phyloP scores from a whole-genome alignment of 2,329 filamentous ascomycete species.

The Aureobasidium vineae region DNA sequence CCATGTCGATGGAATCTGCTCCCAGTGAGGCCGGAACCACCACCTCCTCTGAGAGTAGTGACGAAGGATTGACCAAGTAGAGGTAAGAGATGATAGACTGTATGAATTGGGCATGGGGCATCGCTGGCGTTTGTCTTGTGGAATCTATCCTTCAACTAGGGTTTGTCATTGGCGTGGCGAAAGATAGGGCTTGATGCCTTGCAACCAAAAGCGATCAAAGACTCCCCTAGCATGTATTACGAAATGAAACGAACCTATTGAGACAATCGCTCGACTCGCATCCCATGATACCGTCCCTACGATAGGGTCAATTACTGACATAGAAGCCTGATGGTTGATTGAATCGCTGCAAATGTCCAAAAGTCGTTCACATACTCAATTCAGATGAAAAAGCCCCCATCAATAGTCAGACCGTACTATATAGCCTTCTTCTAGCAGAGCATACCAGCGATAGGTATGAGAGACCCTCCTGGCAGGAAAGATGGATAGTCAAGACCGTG shows the following conservation, averaged over 20 bases:
- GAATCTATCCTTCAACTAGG: not conserved
- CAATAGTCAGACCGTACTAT: not conserved
- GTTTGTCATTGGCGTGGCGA: not conserved
- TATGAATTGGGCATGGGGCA: constrained; percentile 20
- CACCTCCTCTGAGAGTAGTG: constrained; percentile 5
- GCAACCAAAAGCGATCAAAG: not conserved
- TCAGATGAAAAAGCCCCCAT: not conserved
- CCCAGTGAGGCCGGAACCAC: constrained; percentile 21
- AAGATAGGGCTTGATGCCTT: not conserved
- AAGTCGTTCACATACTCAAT: too few species aligned
- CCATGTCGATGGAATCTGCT: constrained; percentile 12
- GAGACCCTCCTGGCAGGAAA: not conserved
- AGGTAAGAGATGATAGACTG: constrained; percentile 17
- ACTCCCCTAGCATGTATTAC: constrained; percentile 20
- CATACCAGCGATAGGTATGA: not conserved
- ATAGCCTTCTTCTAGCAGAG: not conserved
- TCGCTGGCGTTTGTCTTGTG: constrained; percentile 24
- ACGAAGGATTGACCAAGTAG: constrained; percentile 20
- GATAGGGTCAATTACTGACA: too few species aligned
- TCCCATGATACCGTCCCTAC: too few species aligned
- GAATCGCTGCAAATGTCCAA: too few species aligned
- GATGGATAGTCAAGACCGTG: not conserved
- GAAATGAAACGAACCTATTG: constrained; percentile 7
- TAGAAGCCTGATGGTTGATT: too few species aligned
- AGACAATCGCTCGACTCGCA: not conserved